Evolutionary conservation across 805 yeast species (phyloP).

Genomic region (Schizosaccharomyces octosporus): DNA sequence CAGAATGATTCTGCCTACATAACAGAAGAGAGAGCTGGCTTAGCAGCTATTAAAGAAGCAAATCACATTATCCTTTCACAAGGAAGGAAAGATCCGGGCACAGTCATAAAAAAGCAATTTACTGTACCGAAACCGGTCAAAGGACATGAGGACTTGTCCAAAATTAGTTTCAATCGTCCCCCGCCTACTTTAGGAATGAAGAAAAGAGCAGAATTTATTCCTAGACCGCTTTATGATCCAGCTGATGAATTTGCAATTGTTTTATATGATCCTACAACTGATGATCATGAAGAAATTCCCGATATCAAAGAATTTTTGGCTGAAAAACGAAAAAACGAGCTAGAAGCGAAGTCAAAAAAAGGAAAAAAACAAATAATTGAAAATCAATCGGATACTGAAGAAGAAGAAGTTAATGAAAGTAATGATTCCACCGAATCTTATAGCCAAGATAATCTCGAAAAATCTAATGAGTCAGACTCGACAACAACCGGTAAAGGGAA

Average conservation of each 20-base stretch:
- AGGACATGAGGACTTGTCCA: conserved; percentile 3
- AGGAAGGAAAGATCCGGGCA: conserved; percentile 4
- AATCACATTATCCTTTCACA: conserved; percentile 5
- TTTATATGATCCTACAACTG: conserved; percentile 83
- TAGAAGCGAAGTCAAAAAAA: not conserved
- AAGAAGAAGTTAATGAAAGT: not conserved
- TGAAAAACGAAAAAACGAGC: not conserved
- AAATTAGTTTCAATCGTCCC: conserved; percentile 11
- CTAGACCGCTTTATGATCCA: conserved; percentile 88
- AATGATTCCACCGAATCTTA: not conserved
- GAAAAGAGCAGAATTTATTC: conserved; percentile 38
- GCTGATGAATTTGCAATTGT: conserved; percentile 81
- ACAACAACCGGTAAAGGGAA: conserved; percentile 16
- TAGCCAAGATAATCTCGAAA: not conserved
- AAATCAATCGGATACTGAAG: not conserved
- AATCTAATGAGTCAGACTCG: conserved; percentile 5
- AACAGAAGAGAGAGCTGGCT: conserved; percentile 2
- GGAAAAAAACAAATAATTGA: not conserved
- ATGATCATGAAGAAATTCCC: conserved; percentile 15
- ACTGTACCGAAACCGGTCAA: conserved; percentile 6
- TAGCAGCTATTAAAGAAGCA: conserved; percentile 3
- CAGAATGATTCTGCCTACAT: conserved; percentile 3
- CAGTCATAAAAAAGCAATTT: conserved; percentile 7
- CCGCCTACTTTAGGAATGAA: conserved; percentile 76
- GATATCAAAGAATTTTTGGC: conserved; percentile 4